phyloP scores from a whole-genome alignment of 2,329 filamentous ascomycete genomes.

The Davidsoniella virescens region DNA sequence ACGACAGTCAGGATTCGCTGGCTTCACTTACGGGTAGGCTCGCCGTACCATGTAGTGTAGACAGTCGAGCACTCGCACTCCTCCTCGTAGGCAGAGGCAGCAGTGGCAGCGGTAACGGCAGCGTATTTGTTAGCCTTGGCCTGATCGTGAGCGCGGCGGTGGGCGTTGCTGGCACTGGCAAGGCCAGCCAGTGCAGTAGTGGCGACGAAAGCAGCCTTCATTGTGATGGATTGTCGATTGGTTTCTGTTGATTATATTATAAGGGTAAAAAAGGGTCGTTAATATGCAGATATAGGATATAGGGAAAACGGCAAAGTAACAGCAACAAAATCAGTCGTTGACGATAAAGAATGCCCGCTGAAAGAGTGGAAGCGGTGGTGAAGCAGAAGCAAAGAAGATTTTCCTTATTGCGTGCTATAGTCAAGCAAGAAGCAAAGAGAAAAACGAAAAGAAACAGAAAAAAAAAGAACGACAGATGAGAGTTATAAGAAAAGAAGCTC shows the following conservation, averaged over 20 bases:
- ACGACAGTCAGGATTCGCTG: neutral
- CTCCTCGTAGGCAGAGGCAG: constrained; percentile 29
- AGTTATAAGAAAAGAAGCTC: constrained; percentile 2
- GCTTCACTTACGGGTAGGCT: constrained; percentile 41
- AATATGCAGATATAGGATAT: neutral
- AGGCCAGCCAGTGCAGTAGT: constrained; percentile 41
- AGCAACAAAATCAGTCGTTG: constrained; percentile 3
- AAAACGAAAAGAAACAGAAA: constrained; percentile 9
- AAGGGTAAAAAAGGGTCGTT: constrained; percentile 3
- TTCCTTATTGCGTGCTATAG: neutral
- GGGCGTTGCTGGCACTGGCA: constrained; percentile 30
- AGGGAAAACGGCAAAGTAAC: constrained; percentile 12
- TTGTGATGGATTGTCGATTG: constrained; percentile 29
- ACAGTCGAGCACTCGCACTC: constrained; percentile 52
- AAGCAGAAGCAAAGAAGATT: constrained; percentile 20
- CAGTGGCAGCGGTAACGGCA: constrained; percentile 14
- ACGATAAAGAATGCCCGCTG: constrained; percentile 59
- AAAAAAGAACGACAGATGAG: constrained; percentile 3
- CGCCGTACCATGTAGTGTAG: constrained; percentile 54
- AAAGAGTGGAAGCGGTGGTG: constrained; percentile 69
- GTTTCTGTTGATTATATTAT: constrained; percentile 6
- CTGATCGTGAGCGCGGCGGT: constrained; percentile 30
- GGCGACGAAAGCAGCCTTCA: constrained; percentile 61
- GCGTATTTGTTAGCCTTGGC: constrained; percentile 44
- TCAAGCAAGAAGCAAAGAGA: constrained; percentile 33